Evolutionary conservation across 1,284 basidiomycete genomes (phyloP).

Genomic region (Papiliotrema fonsecae): DNA sequence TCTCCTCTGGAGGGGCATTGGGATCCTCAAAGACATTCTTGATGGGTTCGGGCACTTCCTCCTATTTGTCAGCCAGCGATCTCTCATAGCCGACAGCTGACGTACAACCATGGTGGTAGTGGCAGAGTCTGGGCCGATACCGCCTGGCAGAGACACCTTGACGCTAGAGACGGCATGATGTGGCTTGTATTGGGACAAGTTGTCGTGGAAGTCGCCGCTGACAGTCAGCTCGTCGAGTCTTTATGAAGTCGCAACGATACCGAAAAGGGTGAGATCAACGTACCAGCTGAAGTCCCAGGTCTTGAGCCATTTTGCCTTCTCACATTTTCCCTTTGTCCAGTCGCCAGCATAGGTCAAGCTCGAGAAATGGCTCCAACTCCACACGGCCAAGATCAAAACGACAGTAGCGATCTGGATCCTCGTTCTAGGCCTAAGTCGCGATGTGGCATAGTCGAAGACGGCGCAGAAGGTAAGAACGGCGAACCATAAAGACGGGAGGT

Average conservation of each 20-base stretch:
- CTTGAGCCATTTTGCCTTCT: conserved; percentile 75
- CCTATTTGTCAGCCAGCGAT: conserved; percentile 20
- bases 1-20: conserved; percentile 37
- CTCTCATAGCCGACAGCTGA: too few species aligned
- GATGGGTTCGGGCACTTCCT: conserved; percentile 45
- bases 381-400: conserved; percentile 66
- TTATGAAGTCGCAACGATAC: background rate
- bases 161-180: conserved; percentile 13
- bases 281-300: conserved; percentile 96
- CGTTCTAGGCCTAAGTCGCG: conserved; percentile 66
- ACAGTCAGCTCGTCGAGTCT: background rate
- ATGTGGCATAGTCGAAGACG: conserved; percentile 81
- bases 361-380: conserved; percentile 73
- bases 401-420: conserved; percentile 74
- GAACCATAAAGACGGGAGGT: conserved; percentile 93
- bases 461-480: conserved; percentile 73
- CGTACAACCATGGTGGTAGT: conserved; percentile 30
- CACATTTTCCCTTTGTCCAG: conserved; percentile 81
- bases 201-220: conserved; percentile 42
- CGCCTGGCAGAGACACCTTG: conserved; percentile 23
- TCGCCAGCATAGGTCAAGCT: conserved; percentile 77
- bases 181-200: conserved; percentile 29
- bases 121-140: conserved; percentile 13
- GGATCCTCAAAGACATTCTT: conserved; percentile 43
- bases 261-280: conserved; percentile 25